Conservation (phyloP, 2,329 filamentous ascomycete genomes). For the Epichloe bromicola region DNA sequence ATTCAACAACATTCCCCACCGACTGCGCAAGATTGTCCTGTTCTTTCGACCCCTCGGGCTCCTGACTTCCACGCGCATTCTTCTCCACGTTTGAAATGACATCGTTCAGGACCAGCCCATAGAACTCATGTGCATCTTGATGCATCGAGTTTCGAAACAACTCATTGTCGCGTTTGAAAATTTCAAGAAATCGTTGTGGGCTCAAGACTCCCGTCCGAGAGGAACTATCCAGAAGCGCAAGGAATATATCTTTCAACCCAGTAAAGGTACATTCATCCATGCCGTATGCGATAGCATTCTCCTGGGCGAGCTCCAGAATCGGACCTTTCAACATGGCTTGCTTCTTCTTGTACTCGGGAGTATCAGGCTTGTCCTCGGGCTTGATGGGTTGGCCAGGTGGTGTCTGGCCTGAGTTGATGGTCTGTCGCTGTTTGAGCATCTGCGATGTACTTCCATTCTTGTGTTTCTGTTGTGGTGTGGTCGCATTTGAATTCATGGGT, state of each 20-base stretch:
- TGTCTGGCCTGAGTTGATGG: constrained; percentile 40
- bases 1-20: constrained; percentile 27
- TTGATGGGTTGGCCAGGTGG: constrained; percentile 44
- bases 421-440: constrained; percentile 41
- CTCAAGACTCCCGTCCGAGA: constrained; percentile 82
- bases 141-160: constrained; percentile 97
- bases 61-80: constrained; percentile 56
- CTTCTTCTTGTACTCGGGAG: constrained; percentile 97
- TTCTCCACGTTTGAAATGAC: constrained; percentile 88
- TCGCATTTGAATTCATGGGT: constrained; percentile 35
- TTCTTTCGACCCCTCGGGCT: constrained; percentile 28
- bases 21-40: constrained; percentile 37
- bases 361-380: constrained; percentile 86
- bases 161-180: constrained; percentile 87
- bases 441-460: constrained; percentile 43
- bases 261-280: constrained; percentile 96
- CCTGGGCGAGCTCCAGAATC: constrained; percentile 70
- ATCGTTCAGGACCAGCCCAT: constrained; percentile 89
- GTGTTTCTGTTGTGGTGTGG: constrained; percentile 27
- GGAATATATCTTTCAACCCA: constrained; percentile 89
- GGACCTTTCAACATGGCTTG: constrained; percentile 80
- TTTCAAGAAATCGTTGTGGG: constrained; percentile 84
- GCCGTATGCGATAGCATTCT: constrained; percentile 67
- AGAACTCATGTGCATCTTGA: constrained; percentile 95
- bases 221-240: constrained; percentile 69